Base-by-base conservation (phyloP, 78 protist genomes). In the Polysphondylium violaceum region DNA sequence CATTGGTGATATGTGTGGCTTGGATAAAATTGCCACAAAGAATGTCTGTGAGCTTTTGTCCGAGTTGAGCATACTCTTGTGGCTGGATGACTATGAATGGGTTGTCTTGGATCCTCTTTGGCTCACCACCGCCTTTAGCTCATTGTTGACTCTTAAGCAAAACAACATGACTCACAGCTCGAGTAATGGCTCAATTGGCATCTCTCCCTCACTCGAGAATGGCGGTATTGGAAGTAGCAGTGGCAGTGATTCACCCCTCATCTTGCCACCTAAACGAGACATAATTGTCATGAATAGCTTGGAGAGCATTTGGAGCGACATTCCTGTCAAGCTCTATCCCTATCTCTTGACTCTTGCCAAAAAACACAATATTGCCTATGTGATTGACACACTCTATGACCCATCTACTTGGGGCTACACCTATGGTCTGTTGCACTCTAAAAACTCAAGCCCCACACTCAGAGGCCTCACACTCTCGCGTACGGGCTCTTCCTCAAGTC, bases 1-100 rank as follows among this genome's bases (percentile, higher is more conserved):
- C 38, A 65, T 81, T 40, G 89, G 89, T 27, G 77, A 81, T 21
- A 81, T 81, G 76, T 81, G 89, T 41, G 74, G 74, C 33, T 44
- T 81, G 17, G 89, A 81, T 68, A 81, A 81, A 41, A 19, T 55
- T 9, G 67, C 38, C 23, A 81, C 77, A 1, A 65, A 81, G 41
- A 51, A 2, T 16, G 27, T 63, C 25, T 81, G 89, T 56, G 89
- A 65, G 17, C 25, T 67, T 3, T 56, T 81, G 0, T 68, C 89
- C 0, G 89, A 81, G 21, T 41, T 81, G 1, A 59, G 89, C 17
- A n/a, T 68, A 36, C 21, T 81, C 27, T 58, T 81, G 38, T 68
- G 77, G 77, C 29, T 40, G 0, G 89, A 81, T 40, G 77, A 81
- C 29, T 40, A 81, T 81, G 89, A 81, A 47, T 81, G 77, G 76